Evolutionary conservation across 805 yeast species (phyloP), one percentile per base, ranked within the genome.

Genomic region (Zygosaccharomyces gambellarensis): DNA sequence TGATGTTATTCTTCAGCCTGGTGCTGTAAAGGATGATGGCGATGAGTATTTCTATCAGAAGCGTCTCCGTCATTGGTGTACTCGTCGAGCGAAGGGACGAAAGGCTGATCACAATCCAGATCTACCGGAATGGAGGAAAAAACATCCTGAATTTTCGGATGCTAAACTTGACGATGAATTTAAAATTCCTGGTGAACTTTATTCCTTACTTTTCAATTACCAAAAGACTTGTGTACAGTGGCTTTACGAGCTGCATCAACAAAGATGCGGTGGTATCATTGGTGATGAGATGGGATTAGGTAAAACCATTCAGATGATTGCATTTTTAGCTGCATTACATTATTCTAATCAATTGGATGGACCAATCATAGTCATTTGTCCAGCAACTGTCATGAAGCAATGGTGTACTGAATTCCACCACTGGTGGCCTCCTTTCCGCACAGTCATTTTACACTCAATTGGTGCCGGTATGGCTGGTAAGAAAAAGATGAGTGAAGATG

Each of bases 261-360:
- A 94, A 65, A 81, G 80, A 44, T 85, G 90, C 2, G 99, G 99
- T 2, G 99, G 99, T 0, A 94, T 94, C 21, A 77, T 94, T 36
- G 97, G 98, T 23, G 99, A 94, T 68, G 99, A 94, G 66, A 94
- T 94, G 99, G 99, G 99, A 0, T 70, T 94, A 14, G 99, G 99
- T 2, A 94, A 94, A 62, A 94, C 99, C 0, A 85, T 94, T 45
- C 98, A 94, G 63, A 79, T 94, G 7, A 89, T 90, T 39, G 82
- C 97, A 1, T 94, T 92, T 65, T 61, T 94, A 7, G 97, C 98
- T 0, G 94, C 96, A 0, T 72, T 94, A 36, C 96, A 90, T 61
- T 87, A 90, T 64, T 85, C 95, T 14, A 82, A 85, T 0, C 71
- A 79, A 49, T 70, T 92, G 1, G 77, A 80, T 29, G 85, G 83